Evolutionary conservation across 768 basidiomycete genomes (phyloP), one percentile per base, ranked within the genome.

Genomic region (Aureoboletus auriporus): DNA sequence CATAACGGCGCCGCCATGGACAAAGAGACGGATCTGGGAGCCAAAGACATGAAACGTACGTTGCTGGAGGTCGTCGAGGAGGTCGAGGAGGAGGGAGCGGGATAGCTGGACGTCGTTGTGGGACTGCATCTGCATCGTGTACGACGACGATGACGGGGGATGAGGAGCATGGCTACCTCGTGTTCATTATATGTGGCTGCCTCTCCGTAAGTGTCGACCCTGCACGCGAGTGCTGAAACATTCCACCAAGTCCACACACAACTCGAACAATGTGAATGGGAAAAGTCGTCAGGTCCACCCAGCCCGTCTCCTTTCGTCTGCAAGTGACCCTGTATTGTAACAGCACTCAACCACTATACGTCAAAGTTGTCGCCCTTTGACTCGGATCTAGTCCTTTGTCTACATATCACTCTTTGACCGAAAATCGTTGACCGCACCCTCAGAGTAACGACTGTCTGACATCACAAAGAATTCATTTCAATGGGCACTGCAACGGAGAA

Each of bases 321-420:
- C 20, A 23, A 23, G 20, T 4, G 20, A 17, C 30, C 17, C 12
- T 42, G 13, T 29, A 11, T 13, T 20, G 16, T 31, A 9, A 33
- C 27, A 93, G 93, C 81, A 1, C 69, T 93, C 46, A 95, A 95
- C 63, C 88, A 94, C 57, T 82, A 92, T 64, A 96, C 94, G 0
- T 96, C 93, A 9, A 96, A 98, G 66, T 73, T 96, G 0, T 67
- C 80, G 4, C 77, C 80, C 0, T 90, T 84, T 59, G 68, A 77
- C 20, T 23, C 20, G 7, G 88, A 91, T 63, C 77, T 95, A 14
- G 17, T 20, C 16, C 70, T 77, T 5, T 69, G 74, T 0, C 80
- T 96, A 11, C 68, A 70, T 8, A 90, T 91, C 0, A 94, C 95
- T 63, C 93, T 93, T 0, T 23, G 20, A 23, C 20, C 20, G 20